phyloP scores from a whole-genome alignment of 352 stramenopile genomes.

The Pythium vanterpoolii region DNA sequence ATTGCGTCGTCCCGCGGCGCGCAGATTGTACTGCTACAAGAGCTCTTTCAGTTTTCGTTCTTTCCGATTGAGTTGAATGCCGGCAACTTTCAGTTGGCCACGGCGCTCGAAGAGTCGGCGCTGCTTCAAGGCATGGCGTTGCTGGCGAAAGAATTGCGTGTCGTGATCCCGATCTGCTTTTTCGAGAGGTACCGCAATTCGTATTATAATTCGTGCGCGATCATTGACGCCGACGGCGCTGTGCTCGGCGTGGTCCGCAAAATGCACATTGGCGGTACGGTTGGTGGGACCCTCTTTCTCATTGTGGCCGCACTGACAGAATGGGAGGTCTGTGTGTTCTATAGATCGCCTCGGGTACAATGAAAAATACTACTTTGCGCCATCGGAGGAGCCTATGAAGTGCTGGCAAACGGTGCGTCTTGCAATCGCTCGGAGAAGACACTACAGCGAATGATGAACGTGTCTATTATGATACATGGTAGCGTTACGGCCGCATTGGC shows the following conservation, averaged over 20 bases:
- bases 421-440: background rate
- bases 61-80: conserved; percentile 90
- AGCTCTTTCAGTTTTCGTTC: conserved; percentile 90
- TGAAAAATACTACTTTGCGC: conserved; percentile 93
- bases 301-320: background rate
- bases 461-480: background rate
- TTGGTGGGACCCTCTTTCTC: background rate
- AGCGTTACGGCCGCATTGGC: conserved; percentile 86
- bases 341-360: conserved; percentile 88
- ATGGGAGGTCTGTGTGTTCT: background rate
- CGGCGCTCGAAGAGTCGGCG: conserved; percentile 76
- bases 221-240: conserved; percentile 89
- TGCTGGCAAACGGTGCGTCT: conserved; percentile 81
- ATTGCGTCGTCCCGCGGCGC: conserved; percentile 84
- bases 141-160: conserved; percentile 87
- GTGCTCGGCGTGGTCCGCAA: conserved; percentile 87
- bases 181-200: conserved; percentile 89
- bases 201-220: conserved; percentile 91
- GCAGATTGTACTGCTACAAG: conserved; percentile 89
- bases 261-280: conserved; percentile 84
- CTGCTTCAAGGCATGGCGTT: conserved; percentile 86
- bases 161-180: conserved; percentile 91
- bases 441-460: background rate
- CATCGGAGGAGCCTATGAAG: conserved; percentile 86
- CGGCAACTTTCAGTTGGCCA: conserved; percentile 86